These are phyloP conservation scores for Neoarthrinium moseri DNA, from an alignment of 2,329 filamentous ascomycete genomes.

Conservation along the genomic window DNA sequence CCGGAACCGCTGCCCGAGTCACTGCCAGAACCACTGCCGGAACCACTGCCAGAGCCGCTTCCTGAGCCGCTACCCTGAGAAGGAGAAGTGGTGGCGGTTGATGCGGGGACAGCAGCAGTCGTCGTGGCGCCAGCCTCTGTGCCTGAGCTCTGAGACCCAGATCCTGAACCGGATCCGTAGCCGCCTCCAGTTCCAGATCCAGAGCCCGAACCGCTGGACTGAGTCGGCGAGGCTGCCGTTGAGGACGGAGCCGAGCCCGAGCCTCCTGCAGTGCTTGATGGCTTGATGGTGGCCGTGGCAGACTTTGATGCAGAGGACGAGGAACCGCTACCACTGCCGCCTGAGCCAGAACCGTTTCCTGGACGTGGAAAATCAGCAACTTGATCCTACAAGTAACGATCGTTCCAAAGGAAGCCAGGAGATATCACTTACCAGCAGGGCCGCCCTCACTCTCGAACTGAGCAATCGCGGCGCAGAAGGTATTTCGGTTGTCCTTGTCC, in stretches of 20 bases:
- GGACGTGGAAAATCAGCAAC: background rate
- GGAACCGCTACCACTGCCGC: background rate
- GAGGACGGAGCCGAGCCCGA: background rate
- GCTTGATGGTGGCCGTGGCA: background rate
- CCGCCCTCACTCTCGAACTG: slow-evolving; percentile 36
- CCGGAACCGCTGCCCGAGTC: slow-evolving; percentile 3
- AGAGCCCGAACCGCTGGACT: slow-evolving; percentile 7
- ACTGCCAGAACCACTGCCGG: slow-evolving; percentile 7
- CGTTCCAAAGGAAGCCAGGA: background rate
- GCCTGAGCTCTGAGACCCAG: slow-evolving; percentile 1
- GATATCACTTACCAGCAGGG: slow-evolving; percentile 6
- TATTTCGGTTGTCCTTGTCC: slow-evolving; percentile 63
- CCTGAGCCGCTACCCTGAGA: slow-evolving; percentile 10
- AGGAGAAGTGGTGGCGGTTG: background rate
- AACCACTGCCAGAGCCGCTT: slow-evolving; percentile 10
- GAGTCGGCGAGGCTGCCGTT: background rate
- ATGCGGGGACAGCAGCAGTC: background rate
- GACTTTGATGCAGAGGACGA: background rate
- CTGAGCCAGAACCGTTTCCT: background rate
- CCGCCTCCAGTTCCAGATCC: slow-evolving; percentile 5
- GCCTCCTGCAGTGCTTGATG: background rate
- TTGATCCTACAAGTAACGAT: background rate
- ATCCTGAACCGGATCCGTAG: slow-evolving; percentile 5
- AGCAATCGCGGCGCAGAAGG: slow-evolving; percentile 62
- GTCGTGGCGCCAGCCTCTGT: background rate